Percentiles rank a stretch among this genome's conserved stretches.
Evolutionary conservation across 169 alveolate species (phyloP).

Genomic region (Cryptosporidium sp.): DNA sequence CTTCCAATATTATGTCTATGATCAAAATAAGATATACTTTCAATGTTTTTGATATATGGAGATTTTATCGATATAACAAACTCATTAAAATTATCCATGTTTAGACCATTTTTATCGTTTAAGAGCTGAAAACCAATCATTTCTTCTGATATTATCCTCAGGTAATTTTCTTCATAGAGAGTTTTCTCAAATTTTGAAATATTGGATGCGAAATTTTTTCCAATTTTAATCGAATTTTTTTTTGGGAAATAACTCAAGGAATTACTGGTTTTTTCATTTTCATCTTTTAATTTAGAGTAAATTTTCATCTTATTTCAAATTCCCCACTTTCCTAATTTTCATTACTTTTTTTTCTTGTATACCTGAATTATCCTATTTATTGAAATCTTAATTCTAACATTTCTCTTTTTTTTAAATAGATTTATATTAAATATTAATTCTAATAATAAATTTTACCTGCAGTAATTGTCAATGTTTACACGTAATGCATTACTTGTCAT

Average conservation of each 20-base stretch:
- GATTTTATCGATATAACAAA: constrained; percentile 15
- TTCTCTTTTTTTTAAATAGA: background rate
- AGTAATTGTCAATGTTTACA: constrained; percentile 1
- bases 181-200: background rate
- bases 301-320: background rate
- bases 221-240: background rate
- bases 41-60: background rate
- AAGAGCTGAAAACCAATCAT: background rate
- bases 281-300: background rate
- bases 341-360: background rate
- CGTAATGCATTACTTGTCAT: constrained; percentile 18
- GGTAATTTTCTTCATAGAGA: background rate
- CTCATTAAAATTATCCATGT: constrained; percentile 2
- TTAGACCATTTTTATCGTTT: background rate
- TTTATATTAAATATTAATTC: background rate
- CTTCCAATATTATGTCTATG: constrained; percentile 29
- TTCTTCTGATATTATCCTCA: constrained; percentile 1
- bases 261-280: constrained; percentile 3
- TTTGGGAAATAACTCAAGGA: background rate
- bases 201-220: background rate
- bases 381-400: background rate
- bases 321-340: background rate
- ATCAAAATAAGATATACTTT: background rate
- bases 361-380: background rate
- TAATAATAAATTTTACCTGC: background rate